A percentile compares a stretch with the other conserved stretches of the same genome.
These are phyloP conservation scores for Trichothecium roseum DNA, from an alignment of 2,329 filamentous ascomycete species.

Conservation along the genomic window DNA sequence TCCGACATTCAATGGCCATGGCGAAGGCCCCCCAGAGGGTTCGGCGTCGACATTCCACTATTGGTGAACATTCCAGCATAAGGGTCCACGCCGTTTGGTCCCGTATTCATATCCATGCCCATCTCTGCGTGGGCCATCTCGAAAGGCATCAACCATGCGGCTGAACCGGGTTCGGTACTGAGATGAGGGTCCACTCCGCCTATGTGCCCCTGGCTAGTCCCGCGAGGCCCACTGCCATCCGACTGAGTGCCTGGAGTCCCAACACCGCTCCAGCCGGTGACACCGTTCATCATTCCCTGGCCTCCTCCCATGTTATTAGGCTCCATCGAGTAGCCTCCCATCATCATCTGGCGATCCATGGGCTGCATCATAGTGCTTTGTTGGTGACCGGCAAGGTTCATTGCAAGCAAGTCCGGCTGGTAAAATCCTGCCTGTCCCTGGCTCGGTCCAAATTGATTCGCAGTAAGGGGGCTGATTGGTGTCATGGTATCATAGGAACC, in stretches of 20 bases:
- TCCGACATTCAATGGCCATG: slow-evolving; percentile 14
- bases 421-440: slow-evolving; percentile 26
- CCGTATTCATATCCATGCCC: slow-evolving; percentile 30
- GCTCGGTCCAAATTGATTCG: slow-evolving; percentile 19
- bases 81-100: slow-evolving; percentile 32
- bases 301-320: slow-evolving; percentile 24
- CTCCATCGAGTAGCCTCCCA: slow-evolving; percentile 57
- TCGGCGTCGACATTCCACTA: slow-evolving; percentile 26
- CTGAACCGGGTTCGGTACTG: slow-evolving; percentile 36
- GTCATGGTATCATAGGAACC: slow-evolving; percentile 36
- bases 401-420: slow-evolving; percentile 40
- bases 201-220: neutral
- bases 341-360: slow-evolving; percentile 66
- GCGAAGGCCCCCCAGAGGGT: slow-evolving; percentile 19
- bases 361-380: slow-evolving; percentile 49
- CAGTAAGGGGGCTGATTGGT: slow-evolving; percentile 40
- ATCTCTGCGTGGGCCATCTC: slow-evolving; percentile 71
- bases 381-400: slow-evolving; percentile 36
- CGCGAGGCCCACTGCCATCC: neutral
- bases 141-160: slow-evolving; percentile 88
- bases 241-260: neutral
- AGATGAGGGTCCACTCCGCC: slow-evolving; percentile 6
- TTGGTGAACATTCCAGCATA: slow-evolving; percentile 38
- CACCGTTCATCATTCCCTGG: slow-evolving; percentile 29
- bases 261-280: slow-evolving; percentile 8